Evolutionary conservation across 352 stramenopile genomes (phyloP).

Genomic region (Plasmopara halstedii): DNA sequence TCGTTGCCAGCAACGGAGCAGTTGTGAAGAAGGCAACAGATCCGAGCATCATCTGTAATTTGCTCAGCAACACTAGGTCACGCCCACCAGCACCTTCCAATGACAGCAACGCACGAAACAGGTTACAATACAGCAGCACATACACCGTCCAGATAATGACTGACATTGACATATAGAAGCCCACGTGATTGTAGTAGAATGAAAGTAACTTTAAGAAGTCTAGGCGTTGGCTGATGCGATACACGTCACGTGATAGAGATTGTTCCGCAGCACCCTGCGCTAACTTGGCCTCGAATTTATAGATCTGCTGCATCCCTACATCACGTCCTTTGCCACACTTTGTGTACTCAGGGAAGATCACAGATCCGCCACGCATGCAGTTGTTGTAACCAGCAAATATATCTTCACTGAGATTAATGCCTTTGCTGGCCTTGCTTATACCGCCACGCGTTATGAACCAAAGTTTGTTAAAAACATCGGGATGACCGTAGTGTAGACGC

Average conservation of each 20-base stretch:
- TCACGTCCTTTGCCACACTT: constrained; percentile 98
- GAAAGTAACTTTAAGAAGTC: constrained; percentile 98
- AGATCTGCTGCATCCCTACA: constrained; percentile 99
- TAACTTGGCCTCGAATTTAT: constrained; percentile 99
- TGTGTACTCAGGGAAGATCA: constrained; percentile 98
- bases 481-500: constrained; percentile 97
- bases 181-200: constrained; percentile 99
- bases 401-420: constrained; percentile 99
- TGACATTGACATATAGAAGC: constrained; percentile 97
- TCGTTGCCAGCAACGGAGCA: constrained; percentile 94
- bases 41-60: constrained; percentile 94
- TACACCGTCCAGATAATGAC: constrained; percentile 98
- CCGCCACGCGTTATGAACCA: constrained; percentile 98
- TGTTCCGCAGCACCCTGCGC: constrained; percentile 97
- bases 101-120: constrained; percentile 89
- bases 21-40: constrained; percentile 96
- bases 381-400: constrained; percentile 99
- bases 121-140: constrained; percentile 95
- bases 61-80: constrained; percentile 90
- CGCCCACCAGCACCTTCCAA: constrained; percentile 89
- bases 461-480: constrained; percentile 99
- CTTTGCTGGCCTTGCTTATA: constrained; percentile 98
- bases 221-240: constrained; percentile 94
- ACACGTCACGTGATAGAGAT: constrained; percentile 97
- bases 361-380: constrained; percentile 92